Evolutionary conservation across 257 asterid genomes (phyloP).

Genomic region (Echites panduratus): DNA sequence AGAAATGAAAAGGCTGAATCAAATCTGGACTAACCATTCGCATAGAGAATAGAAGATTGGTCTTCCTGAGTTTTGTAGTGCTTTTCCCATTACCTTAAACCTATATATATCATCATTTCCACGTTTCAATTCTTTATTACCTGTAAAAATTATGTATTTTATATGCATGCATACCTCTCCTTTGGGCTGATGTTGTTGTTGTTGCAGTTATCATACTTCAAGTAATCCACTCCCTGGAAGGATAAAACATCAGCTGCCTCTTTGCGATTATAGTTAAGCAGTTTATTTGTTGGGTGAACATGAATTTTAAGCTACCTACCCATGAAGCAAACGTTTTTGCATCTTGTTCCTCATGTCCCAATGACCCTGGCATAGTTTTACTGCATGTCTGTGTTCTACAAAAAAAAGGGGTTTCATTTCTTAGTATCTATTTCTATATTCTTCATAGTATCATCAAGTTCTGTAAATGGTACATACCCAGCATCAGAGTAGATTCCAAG

Average conservation of each 20-base stretch:
- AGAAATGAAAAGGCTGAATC: background rate
- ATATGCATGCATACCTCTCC: conserved; percentile 34
- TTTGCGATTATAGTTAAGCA: background rate
- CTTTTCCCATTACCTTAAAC: conserved; percentile 74
- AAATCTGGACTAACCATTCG: conserved; percentile 58
- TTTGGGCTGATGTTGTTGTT: conserved; percentile 41
- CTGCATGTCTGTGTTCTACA: conserved; percentile 68
- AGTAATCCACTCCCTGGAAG: conserved; percentile 77
- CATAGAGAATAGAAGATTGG: conserved; percentile 80
- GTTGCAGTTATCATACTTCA: conserved; percentile 91
- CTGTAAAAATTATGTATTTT: too few relatives aligned
- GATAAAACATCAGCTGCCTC: background rate
- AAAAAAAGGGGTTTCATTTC: background rate
- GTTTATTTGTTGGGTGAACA: background rate
- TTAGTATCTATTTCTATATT: too few relatives aligned
- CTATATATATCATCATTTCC: conserved; percentile 21
- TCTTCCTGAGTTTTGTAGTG: conserved; percentile 80
- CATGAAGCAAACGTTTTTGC: conserved; percentile 92
- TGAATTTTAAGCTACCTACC: conserved; percentile 28
- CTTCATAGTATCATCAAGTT: too few relatives aligned
- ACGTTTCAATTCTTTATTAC: too few relatives aligned
- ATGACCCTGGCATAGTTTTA: conserved; percentile 73
- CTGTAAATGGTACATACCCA: conserved; percentile 37
- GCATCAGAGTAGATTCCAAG: conserved; percentile 89
- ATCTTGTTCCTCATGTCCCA: conserved; percentile 78